phyloP scores from a whole-genome alignment of 495 filamentous ascomycete species.

The Peziza echinospora region DNA sequence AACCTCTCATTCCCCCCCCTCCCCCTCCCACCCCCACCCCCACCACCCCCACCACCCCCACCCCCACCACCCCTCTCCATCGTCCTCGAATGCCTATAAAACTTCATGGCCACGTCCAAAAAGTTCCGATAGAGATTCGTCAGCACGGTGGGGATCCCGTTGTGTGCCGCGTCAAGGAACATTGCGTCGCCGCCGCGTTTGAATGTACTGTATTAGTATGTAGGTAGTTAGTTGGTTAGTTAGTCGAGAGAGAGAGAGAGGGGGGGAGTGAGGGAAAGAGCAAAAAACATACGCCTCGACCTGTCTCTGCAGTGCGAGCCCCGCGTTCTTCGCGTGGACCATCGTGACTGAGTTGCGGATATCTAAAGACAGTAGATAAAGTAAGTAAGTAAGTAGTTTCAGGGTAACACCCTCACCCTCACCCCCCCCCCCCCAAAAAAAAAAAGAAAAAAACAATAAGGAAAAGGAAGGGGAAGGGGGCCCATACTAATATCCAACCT shows the following conservation, averaged over 20 bases:
- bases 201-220: slow-evolving; percentile 31
- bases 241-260: too few relatives aligned
- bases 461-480: too few relatives aligned
- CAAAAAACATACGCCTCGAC: too few relatives aligned
- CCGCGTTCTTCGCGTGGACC: slow-evolving; percentile 32
- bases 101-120: slow-evolving; percentile 55
- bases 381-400: too few relatives aligned
- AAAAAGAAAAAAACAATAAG: too few relatives aligned
- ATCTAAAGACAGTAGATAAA: too few relatives aligned
- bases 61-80: too few relatives aligned
- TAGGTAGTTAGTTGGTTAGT: too few relatives aligned
- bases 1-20: not conserved
- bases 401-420: too few relatives aligned
- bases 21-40: not conserved
- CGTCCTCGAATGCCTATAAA: slow-evolving; percentile 49
- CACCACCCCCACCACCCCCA: not conserved
- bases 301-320: slow-evolving; percentile 35
- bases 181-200: slow-evolving; percentile 73
- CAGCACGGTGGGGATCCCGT: slow-evolving; percentile 43
- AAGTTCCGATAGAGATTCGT: slow-evolving; percentile 55
- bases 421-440: too few relatives aligned
- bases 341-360: slow-evolving; percentile 37
- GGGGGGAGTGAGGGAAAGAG: too few relatives aligned
- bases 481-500: slow-evolving; percentile 20
- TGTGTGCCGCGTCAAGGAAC: slow-evolving; percentile 72